phyloP scores from a whole-genome alignment of 257 asterid genomes.

The Capsicum rhomboideum region DNA sequence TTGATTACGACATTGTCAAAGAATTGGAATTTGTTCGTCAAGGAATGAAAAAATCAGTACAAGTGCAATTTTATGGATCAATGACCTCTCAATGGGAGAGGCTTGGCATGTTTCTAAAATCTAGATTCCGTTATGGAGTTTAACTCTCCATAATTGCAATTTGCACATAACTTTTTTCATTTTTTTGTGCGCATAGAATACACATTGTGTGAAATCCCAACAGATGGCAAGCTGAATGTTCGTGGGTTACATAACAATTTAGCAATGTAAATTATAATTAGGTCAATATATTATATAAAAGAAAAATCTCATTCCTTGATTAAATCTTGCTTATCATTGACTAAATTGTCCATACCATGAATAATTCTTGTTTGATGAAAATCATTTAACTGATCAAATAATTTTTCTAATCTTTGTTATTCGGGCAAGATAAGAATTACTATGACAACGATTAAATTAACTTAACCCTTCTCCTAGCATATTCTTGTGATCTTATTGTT shows the following conservation, averaged over 20 bases:
- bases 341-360: neutral
- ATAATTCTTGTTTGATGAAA: neutral
- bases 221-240: neutral
- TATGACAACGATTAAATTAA: neutral
- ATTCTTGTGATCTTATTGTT: neutral
- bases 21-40: slow-evolving; percentile 50
- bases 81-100: slow-evolving; percentile 50
- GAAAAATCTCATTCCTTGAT: neutral
- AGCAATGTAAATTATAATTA: neutral
- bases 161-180: neutral
- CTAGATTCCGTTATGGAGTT: slow-evolving; percentile 17
- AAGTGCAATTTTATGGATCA: slow-evolving; percentile 64
- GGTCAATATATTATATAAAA: neutral
- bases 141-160: neutral
- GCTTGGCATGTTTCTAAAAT: slow-evolving; percentile 39
- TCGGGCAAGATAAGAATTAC: neutral
- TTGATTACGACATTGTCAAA: slow-evolving; percentile 21
- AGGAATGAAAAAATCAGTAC: slow-evolving; percentile 42
- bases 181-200: neutral
- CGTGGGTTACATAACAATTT: neutral
- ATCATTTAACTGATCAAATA: neutral
- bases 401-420: neutral
- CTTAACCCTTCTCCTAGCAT: neutral
- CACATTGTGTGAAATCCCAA: neutral
- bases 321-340: neutral